Conservation (phyloP, 2,329 filamentous ascomycete species). For the Ceratocystis eucalypticola region DNA sequence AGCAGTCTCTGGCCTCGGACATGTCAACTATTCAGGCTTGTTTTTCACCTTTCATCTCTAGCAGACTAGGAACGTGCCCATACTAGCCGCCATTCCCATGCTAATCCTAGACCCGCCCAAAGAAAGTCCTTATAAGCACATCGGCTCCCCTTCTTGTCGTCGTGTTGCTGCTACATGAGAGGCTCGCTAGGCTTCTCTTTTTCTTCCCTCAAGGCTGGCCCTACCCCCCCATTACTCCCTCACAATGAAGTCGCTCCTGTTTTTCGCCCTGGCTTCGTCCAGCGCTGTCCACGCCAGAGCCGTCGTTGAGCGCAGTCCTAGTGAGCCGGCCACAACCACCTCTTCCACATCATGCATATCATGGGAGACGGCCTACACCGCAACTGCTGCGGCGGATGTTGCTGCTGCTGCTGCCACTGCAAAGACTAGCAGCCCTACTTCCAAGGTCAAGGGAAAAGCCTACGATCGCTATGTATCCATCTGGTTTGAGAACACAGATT, state of each 20-base stretch:
- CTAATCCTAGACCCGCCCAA: too few species aligned
- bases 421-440: constrained; percentile 45
- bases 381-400: constrained; percentile 2
- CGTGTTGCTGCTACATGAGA: background rate
- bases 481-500: constrained; percentile 69
- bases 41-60: too few species aligned
- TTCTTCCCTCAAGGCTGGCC: background rate
- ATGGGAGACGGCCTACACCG: constrained; percentile 2
- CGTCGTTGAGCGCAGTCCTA: too few species aligned
- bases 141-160: too few species aligned
- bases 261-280: background rate
- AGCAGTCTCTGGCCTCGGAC: background rate
- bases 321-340: background rate
- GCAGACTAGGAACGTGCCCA: too few species aligned
- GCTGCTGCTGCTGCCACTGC: constrained; percentile 31
- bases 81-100: too few species aligned
- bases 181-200: background rate
- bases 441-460: constrained; percentile 52
- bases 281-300: constrained; percentile 18
- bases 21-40: background rate
- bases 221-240: background rate
- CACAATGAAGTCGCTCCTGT: background rate
- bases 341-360: constrained; percentile 6
- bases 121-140: too few species aligned
- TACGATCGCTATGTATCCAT: constrained; percentile 62